A percentile compares a stretch with the other conserved stretches of the same genome.
Evolutionary conservation across 257 asterid species (phyloP).

Genomic region (Agastache rugosa): DNA sequence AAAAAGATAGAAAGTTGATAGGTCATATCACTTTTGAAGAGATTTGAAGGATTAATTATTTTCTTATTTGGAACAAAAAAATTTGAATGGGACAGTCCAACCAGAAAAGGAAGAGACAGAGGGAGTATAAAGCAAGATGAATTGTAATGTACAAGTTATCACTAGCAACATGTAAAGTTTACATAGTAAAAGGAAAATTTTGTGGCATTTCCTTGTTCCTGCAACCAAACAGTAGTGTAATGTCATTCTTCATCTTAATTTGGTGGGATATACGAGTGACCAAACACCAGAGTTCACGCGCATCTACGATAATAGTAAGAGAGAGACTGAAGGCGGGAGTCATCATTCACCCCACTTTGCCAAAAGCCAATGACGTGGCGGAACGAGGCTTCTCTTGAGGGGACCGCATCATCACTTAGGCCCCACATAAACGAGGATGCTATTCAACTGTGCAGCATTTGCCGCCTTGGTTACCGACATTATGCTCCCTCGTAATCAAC

Average conservation of each 20-base stretch:
- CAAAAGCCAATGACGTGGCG: slow-evolving; percentile 25
- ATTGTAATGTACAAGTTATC: too few species aligned
- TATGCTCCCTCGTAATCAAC: slow-evolving; percentile 28
- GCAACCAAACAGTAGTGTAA: not conserved
- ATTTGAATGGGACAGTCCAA: too few species aligned
- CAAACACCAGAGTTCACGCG: not conserved
- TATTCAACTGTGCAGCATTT: slow-evolving; percentile 2
- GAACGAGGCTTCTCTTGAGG: slow-evolving; percentile 12
- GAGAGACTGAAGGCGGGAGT: not conserved
- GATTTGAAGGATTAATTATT: too few species aligned
- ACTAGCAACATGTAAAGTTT: too few species aligned
- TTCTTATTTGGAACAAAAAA: too few species aligned
- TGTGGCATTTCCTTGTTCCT: not conserved
- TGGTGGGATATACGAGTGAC: not conserved
- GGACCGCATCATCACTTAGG: slow-evolving; percentile 25
- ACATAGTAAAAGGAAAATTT: too few species aligned
- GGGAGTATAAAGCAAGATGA: too few species aligned
- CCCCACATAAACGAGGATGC: not conserved
- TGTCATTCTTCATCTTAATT: too few species aligned
- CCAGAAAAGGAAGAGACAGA: too few species aligned
- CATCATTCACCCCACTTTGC: slow-evolving; percentile 29
- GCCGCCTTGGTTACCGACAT: slow-evolving; percentile 27
- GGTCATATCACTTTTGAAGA: too few species aligned
- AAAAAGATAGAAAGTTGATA: too few species aligned
- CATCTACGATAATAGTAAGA: not conserved